These are phyloP conservation scores for Lindgomyces ingoldianus DNA, from an alignment of 495 filamentous ascomycete genomes.

Conservation along the genomic window DNA sequence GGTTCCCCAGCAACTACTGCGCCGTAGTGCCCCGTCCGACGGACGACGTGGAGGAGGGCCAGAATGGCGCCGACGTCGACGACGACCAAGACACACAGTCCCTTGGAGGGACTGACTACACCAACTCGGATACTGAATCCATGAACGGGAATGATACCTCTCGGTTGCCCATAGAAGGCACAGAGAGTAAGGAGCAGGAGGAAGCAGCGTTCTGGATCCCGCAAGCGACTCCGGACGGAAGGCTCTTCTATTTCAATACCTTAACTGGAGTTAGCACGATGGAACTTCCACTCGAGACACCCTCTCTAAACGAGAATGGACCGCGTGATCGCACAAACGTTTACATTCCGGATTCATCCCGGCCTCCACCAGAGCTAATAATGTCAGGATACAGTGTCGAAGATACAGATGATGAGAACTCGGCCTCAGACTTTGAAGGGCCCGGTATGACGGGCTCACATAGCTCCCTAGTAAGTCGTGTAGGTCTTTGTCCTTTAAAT, in stretches of 20 bases:
- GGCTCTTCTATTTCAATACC: slow-evolving; percentile 97
- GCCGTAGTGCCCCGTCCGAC: slow-evolving; percentile 73
- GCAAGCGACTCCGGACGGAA: slow-evolving; percentile 89
- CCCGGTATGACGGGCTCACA: slow-evolving; percentile 61
- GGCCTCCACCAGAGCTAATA: slow-evolving; percentile 90
- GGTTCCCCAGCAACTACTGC: slow-evolving; percentile 99
- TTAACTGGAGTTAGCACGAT: slow-evolving; percentile 89
- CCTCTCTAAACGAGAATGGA: slow-evolving; percentile 79
- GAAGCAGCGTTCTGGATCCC: slow-evolving; percentile 98
- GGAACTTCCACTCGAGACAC: slow-evolving; percentile 91
- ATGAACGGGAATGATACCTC: slow-evolving; percentile 52
- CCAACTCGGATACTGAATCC: slow-evolving; percentile 60
- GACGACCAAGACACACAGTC: slow-evolving; percentile 44
- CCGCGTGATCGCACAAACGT: slow-evolving; percentile 86
- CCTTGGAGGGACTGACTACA: slow-evolving; percentile 62
- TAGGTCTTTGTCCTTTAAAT: background rate
- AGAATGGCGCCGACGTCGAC: slow-evolving; percentile 49
- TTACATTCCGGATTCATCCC: slow-evolving; percentile 83
- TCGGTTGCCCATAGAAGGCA: slow-evolving; percentile 66
- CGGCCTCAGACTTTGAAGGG: slow-evolving; percentile 84
- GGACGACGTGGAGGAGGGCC: slow-evolving; percentile 40
- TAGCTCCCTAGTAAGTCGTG: slow-evolving; percentile 56
- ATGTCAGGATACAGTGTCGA: slow-evolving; percentile 68
- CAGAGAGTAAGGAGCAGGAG: slow-evolving; percentile 68
- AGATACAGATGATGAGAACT: slow-evolving; percentile 75